Percentiles rank a stretch among this genome's conserved stretches.
phyloP scores from a whole-genome alignment of 495 filamentous ascomycete species.

The Sphaerosporella brunnea region DNA sequence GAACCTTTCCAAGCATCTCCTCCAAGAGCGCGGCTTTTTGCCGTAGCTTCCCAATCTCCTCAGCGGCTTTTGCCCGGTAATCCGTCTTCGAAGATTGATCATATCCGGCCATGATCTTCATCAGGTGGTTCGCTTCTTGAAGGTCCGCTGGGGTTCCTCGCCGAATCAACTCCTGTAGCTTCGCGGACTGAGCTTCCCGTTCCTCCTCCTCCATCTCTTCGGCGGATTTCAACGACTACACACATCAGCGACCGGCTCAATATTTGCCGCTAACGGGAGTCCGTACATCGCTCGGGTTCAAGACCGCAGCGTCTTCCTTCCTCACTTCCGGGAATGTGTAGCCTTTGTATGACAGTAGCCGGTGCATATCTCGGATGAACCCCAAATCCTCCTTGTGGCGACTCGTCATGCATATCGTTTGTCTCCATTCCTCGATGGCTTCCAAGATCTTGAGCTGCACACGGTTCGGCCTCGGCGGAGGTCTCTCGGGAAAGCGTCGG shows the following conservation, averaged over 20 bases:
- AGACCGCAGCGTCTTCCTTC: conserved; percentile 82
- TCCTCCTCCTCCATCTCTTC: conserved; percentile 99
- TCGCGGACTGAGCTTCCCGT: conserved; percentile 80
- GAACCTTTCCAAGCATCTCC: conserved; percentile 73
- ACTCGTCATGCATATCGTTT: conserved; percentile 94
- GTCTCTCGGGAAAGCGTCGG: conserved; percentile 83
- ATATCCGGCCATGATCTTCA: conserved; percentile 98
- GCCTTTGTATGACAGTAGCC: conserved; percentile 85
- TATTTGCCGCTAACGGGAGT: background rate
- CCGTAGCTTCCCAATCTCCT: conserved; percentile 83
- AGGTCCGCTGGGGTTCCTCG: conserved; percentile 79
- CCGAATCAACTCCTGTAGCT: conserved; percentile 89
- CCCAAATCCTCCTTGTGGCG: conserved; percentile 93
- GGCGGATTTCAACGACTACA: conserved; percentile 77
- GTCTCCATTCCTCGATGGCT: conserved; percentile 94
- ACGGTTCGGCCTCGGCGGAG: conserved; percentile 64
- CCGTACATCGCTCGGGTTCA: conserved; percentile 93
- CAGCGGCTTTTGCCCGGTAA: conserved; percentile 90
- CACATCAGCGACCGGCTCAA: conserved; percentile 1
- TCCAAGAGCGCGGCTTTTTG: conserved; percentile 82
- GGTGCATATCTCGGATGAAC: conserved; percentile 95
- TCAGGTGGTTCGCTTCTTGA: conserved; percentile 86
- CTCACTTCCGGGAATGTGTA: conserved; percentile 86
- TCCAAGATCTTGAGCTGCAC: conserved; percentile 88
- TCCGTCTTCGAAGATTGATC: conserved; percentile 91